Conservation (phyloP, 176 grass and related monocot species). For the Tuctoria greenei region DNA sequence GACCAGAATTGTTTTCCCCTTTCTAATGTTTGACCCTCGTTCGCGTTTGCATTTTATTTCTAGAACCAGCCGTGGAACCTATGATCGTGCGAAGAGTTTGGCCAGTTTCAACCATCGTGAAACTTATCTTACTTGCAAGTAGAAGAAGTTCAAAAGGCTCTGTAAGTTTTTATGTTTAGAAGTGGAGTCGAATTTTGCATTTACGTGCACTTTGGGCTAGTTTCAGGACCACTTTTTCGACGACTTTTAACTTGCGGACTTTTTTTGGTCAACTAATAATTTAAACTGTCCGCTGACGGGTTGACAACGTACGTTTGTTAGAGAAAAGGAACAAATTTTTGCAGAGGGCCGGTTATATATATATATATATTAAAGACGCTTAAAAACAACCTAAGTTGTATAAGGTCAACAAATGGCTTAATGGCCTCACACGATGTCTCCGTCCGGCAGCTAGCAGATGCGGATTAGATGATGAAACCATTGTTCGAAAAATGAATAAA, state of each 20-base stretch:
- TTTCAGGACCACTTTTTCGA: conserved; percentile 1
- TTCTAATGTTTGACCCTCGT: background rate
- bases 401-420: conserved; percentile 19
- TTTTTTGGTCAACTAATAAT: conserved; percentile 23
- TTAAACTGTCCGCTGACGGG: background rate
- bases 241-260: background rate
- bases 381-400: background rate
- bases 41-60: background rate
- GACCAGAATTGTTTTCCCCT: background rate
- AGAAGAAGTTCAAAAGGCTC: background rate
- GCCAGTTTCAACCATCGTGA: background rate
- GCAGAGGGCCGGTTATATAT: background rate
- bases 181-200: background rate
- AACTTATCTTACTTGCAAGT: background rate
- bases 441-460: background rate
- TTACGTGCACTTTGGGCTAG: background rate
- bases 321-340: background rate
- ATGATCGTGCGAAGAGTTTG: conserved; percentile 2
- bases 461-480: background rate
- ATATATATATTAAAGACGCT: background rate
- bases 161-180: background rate
- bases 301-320: background rate
- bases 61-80: background rate
- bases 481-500: conserved; percentile 5
- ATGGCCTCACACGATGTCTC: background rate